A percentile compares a stretch with the other conserved stretches of the same genome.
Conservation (phyloP, 768 basidiomycete species). For the Dioszegia aurantiaca region DNA sequence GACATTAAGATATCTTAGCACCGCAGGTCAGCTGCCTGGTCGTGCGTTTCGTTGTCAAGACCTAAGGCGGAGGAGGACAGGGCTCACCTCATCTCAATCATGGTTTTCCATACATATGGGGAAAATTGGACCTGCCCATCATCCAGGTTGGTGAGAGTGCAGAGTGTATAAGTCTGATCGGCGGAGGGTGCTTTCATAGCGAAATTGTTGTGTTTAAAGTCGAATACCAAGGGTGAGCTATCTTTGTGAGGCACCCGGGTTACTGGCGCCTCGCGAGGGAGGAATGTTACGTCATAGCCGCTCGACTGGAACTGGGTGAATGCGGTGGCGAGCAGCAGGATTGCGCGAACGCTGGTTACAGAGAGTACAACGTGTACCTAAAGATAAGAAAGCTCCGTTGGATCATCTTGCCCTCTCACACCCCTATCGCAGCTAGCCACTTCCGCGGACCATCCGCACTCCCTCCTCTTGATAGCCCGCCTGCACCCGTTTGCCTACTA, state of each 20-base stretch:
- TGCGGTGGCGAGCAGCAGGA: no score
- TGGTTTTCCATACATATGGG: conserved; percentile 12
- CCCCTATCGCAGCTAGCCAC: conserved; percentile 45
- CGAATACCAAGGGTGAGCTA: no score
- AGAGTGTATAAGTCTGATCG: not conserved
- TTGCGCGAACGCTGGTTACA: no score
- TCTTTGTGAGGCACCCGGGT: no score
- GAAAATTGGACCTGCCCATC: conserved; percentile 3
- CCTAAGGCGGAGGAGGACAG: no score
- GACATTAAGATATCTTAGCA: conserved; percentile 1
- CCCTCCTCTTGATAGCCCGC: conserved; percentile 17
- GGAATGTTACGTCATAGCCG: no score
- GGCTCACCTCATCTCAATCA: conserved; percentile 1
- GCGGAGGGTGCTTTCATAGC: conserved; percentile 3
- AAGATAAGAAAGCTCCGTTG: not conserved
- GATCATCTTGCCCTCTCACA: conserved; percentile 2
- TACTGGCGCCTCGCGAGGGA: no score
- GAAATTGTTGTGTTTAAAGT: not conserved
- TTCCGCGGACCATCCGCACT: conserved; percentile 34
- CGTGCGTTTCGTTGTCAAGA: no score
- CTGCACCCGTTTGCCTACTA: conserved; percentile 10
- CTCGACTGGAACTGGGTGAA: no score
- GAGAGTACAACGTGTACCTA: not conserved
- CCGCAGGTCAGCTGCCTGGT: no score
- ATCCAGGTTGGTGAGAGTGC: not conserved